Percentiles rank a stretch among this genome's conserved stretches.
Evolutionary conservation across 345 rosid genomes (phyloP).

Genomic region (Pistacia atlantica): DNA sequence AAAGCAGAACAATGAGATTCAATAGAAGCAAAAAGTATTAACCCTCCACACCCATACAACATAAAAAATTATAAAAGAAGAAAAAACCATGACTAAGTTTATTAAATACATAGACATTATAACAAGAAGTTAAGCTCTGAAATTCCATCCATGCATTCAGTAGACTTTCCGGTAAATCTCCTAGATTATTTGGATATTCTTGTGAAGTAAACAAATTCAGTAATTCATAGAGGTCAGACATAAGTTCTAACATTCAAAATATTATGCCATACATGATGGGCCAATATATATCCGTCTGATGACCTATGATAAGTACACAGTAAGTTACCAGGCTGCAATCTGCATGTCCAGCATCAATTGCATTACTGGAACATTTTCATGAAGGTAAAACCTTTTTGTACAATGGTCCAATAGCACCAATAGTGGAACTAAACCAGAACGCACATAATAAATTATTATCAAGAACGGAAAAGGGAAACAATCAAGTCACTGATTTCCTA

Average conservation of each 20-base stretch:
- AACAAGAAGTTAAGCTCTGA: not conserved
- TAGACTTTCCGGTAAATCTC: not conserved
- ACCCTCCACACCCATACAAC: not conserved
- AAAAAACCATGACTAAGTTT: not conserved
- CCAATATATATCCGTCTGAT: not conserved
- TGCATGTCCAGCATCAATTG: not conserved
- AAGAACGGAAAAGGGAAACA: not conserved
- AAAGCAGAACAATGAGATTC: conserved; percentile 11
- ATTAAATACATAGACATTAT: not conserved
- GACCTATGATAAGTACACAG: not conserved
- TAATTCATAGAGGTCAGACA: not conserved
- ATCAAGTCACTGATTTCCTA: conserved; percentile 4
- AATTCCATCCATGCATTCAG: not conserved
- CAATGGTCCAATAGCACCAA: not conserved
- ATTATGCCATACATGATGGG: not conserved
- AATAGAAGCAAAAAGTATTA: conserved; percentile 2
- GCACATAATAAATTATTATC: not conserved
- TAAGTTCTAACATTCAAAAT: conserved; percentile 1
- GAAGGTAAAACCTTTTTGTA: not conserved
- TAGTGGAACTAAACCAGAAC: not conserved
- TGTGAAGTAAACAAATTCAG: not conserved
- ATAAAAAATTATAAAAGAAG: not conserved
- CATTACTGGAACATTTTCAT: conserved; percentile 1
- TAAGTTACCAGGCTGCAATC: not conserved
- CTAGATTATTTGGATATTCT: not conserved